Percentiles rank a stretch among this genome's conserved stretches.
Conservation (phyloP, 108 stramenopile species). For the Nitzschia putrida region DNA sequence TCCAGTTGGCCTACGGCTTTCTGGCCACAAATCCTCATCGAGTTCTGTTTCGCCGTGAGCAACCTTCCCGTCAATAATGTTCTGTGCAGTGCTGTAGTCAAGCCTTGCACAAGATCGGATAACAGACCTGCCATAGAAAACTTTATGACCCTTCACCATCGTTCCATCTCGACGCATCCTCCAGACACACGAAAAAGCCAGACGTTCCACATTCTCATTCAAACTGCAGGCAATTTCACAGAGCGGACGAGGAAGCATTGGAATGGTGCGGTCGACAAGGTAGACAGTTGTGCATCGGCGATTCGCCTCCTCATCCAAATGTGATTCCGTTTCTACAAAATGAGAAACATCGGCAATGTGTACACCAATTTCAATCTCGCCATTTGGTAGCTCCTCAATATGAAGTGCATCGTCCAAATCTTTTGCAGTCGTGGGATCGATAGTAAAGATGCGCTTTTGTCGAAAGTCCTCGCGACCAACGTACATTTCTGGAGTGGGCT, state of each 20-base stretch:
- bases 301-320: constrained; percentile 91
- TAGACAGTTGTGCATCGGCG: constrained; percentile 94
- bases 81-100: constrained; percentile 95
- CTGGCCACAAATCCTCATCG: constrained; percentile 76
- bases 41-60: constrained; percentile 49
- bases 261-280: constrained; percentile 89
- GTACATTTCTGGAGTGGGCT: constrained; percentile 72
- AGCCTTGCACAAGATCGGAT: constrained; percentile 93
- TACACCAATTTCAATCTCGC: constrained; percentile 87
- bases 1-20: constrained; percentile 79
- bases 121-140: constrained; percentile 93
- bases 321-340: constrained; percentile 77
- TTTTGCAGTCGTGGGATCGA: constrained; percentile 94
- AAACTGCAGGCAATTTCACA: constrained; percentile 94
- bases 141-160: constrained; percentile 59
- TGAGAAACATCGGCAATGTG: constrained; percentile 98
- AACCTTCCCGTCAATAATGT: constrained; percentile 88
- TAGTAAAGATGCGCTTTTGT: constrained; percentile 83
- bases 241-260: constrained; percentile 90
- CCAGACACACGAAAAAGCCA: constrained; percentile 95
- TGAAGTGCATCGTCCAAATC: constrained; percentile 97
- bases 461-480: constrained; percentile 81
- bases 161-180: constrained; percentile 92
- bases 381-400: constrained; percentile 70
- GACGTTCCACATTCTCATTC: constrained; percentile 93